Evolutionary conservation across 2,329 filamentous ascomycete genomes (phyloP), one percentile per base, ranked within the genome.

Genomic region (Seiridium unicorne): DNA sequence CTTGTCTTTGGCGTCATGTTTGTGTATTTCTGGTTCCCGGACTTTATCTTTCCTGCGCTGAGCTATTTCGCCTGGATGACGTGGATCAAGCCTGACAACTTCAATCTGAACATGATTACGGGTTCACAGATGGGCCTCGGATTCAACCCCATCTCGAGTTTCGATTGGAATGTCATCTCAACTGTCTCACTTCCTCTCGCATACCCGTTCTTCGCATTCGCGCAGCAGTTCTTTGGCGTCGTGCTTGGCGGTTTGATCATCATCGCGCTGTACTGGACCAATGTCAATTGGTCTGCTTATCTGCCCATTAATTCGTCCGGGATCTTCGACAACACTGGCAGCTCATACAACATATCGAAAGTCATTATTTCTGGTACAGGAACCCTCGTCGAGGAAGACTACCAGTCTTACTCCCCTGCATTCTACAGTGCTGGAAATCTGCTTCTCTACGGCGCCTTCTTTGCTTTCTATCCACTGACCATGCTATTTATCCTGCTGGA

Each of bases 151-250:
- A 46, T 55, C 42, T 49, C 59, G 3, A 61, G 55, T 11, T 61
- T 44, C 11, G 59, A 61, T 49, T 61, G 59, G 59, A 61, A 61
- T 11, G 53, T 48, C 26, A 42, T 61, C 73, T 76, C 77, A 40
- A 81, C 79, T 40, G 64, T 83, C 35, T 69, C 72, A 46, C 82
- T 79, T 8, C 81, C 81, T 6, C 73, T 84, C n/a, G 74, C 77
- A 63, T 81, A 81, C 4, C 81, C 81, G 0, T 81, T 82, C 44
- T 82, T 85, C 66, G 83, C 84, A 59, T 84, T 85, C 61, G 78
- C 78, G 65, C 87, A 87, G 62, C 82, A 82, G 18, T 68, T 84
- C 44, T 13, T 63, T 26, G 67, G 67, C 8, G 61, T 60, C 4
- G 38, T 62, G 3, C 38, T 64, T 31, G 57, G 63, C 36, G 61